Evolutionary conservation across 495 filamentous ascomycete genomes (phyloP).

Genomic region (Tuber brumale): DNA sequence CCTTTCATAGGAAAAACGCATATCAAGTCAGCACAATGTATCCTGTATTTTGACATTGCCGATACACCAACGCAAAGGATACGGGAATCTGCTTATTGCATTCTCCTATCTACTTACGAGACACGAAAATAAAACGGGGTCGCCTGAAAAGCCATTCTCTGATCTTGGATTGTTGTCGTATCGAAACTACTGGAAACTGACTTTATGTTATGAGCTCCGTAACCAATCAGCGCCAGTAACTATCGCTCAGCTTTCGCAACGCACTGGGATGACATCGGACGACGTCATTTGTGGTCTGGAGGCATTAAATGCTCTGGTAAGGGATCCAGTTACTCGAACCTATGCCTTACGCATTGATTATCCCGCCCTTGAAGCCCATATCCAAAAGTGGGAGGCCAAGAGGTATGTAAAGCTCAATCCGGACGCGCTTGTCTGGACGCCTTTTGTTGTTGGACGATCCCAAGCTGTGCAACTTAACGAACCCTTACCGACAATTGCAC

Average conservation of each 20-base stretch:
- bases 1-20: conserved; percentile 66
- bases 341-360: conserved; percentile 86
- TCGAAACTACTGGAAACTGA: conserved; percentile 88
- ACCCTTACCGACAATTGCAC: conserved; percentile 72
- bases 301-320: conserved; percentile 75
- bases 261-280: conserved; percentile 91
- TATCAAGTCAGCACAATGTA: conserved; percentile 89
- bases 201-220: conserved; percentile 73
- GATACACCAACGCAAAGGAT: conserved; percentile 94
- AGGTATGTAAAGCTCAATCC: conserved; percentile 78
- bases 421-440: conserved; percentile 84
- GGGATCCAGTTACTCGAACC: conserved; percentile 77
- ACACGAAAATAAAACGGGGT: conserved; percentile 88
- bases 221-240: conserved; percentile 58
- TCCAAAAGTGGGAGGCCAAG: conserved; percentile 78
- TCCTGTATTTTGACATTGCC: conserved; percentile 94
- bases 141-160: conserved; percentile 93
- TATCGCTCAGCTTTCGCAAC: conserved; percentile 64
- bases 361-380: conserved; percentile 72
- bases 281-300: conserved; percentile 92
- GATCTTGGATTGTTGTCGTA: conserved; percentile 98
- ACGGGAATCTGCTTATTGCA: conserved; percentile 92
- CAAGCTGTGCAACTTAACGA: conserved; percentile 61
- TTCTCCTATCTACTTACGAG: conserved; percentile 95
- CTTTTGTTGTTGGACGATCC: conserved; percentile 90